phyloP scores from a whole-genome alignment of 805 yeast species.

The Metschnikowia similis region DNA sequence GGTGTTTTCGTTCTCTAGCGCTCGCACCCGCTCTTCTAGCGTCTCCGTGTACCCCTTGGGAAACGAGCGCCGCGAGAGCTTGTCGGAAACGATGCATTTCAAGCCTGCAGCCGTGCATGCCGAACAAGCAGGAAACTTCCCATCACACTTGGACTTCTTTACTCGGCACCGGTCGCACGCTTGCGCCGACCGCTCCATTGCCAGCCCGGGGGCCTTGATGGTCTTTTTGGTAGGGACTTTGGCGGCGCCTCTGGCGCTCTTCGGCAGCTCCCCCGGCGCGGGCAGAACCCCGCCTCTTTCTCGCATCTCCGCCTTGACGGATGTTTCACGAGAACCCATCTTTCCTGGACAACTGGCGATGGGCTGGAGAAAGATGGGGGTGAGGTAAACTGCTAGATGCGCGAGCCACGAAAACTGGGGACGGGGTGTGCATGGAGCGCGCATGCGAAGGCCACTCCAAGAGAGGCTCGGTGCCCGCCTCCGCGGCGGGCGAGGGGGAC shows the following conservation, averaged over 20 bases:
- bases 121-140: conserved; percentile 64
- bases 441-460: neutral
- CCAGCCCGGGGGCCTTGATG: conserved; percentile 68
- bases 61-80: conserved; percentile 77
- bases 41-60: conserved; percentile 93
- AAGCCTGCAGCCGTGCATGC: conserved; percentile 82
- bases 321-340: neutral
- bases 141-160: conserved; percentile 77
- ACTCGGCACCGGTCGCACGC: conserved; percentile 89
- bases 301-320: neutral
- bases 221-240: conserved; percentile 19
- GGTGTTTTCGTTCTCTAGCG: conserved; percentile 75
- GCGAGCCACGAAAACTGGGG: neutral
- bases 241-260: neutral
- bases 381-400: neutral
- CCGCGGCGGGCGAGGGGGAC: too few relatives aligned
- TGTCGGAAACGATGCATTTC: conserved; percentile 85
- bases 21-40: conserved; percentile 82
- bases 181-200: conserved; percentile 72
- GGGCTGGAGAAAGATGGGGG: neutral
- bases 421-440: neutral
- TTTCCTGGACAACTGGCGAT: neutral
- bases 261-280: neutral
- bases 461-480: too few relatives aligned
- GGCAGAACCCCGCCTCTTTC: neutral